These are phyloP conservation scores for Mycena vulgaris DNA, from an alignment of 768 basidiomycete species.

Conservation along the genomic window DNA sequence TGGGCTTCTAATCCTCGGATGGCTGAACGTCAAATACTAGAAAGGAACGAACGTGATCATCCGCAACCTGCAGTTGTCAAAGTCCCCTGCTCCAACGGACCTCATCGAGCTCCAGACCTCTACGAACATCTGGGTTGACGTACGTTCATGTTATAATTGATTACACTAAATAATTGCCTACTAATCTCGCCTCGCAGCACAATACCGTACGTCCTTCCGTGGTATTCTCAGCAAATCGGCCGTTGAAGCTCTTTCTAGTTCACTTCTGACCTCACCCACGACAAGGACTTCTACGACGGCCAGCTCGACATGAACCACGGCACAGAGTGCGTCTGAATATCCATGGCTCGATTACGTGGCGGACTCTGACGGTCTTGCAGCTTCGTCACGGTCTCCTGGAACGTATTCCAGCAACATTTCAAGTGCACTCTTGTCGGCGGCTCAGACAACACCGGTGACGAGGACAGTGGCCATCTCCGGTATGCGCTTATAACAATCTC, in stretches of 20 bases:
- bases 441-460: slow-evolving; percentile 36
- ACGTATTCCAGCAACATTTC: slow-evolving; percentile 37
- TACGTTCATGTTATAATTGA: slow-evolving; percentile 6
- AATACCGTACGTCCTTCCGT: slow-evolving; percentile 27
- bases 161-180: background rate
- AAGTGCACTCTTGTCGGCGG: slow-evolving; percentile 37
- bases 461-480: slow-evolving; percentile 37
- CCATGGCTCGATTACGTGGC: background rate
- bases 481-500: background rate
- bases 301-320: slow-evolving; percentile 38
- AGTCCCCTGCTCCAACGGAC: slow-evolving; percentile 33
- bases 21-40: slow-evolving; percentile 8
- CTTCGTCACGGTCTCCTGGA: slow-evolving; percentile 39
- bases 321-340: slow-evolving; percentile 26
- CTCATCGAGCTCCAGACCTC: slow-evolving; percentile 36
- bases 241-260: slow-evolving; percentile 18
- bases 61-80: slow-evolving; percentile 34
- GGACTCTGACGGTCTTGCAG: background rate
- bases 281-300: slow-evolving; percentile 39
- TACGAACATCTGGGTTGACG: slow-evolving; percentile 38
- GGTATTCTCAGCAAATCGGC: no score
- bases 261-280: slow-evolving; percentile 34
- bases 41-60: slow-evolving; percentile 38
- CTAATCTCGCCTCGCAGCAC: slow-evolving; percentile 16
- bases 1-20: background rate